These are phyloP conservation scores for Silene noctiflora DNA, from an alignment of 179 eudicot species.

Conservation along the genomic window DNA sequence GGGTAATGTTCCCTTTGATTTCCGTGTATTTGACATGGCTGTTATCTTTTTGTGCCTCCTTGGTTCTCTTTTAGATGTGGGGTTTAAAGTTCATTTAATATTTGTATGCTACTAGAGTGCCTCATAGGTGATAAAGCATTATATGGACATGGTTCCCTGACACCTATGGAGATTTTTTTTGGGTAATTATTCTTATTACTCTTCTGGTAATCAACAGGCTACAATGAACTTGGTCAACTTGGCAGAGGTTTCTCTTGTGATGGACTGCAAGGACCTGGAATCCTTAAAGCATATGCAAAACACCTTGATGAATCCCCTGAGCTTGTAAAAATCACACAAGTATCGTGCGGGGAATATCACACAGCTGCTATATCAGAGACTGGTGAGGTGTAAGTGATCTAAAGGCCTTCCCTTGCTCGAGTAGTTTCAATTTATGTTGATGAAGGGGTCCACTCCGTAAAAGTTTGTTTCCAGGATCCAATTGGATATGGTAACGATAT, in stretches of 20 bases:
- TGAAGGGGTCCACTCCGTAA: constrained; percentile 30
- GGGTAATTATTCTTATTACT: constrained; percentile 25
- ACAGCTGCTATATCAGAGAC: constrained; percentile 85
- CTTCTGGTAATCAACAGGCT: constrained; percentile 57
- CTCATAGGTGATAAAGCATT: neutral
- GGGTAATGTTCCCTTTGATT: constrained; percentile 49
- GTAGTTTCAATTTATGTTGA: neutral
- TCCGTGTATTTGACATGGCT: neutral
- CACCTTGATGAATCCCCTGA: constrained; percentile 95
- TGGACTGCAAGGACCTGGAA: constrained; percentile 90
- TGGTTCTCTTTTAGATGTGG: neutral
- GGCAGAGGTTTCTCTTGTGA: constrained; percentile 93
- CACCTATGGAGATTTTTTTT: neutral
- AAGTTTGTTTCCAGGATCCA: neutral
- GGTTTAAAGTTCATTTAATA: neutral
- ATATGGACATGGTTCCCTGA: neutral
- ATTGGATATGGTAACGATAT: neutral
- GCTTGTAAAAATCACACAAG: constrained; percentile 73
- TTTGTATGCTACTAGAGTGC: neutral
- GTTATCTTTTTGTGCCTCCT: neutral
- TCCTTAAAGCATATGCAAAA: constrained; percentile 68
- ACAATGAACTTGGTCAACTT: constrained; percentile 97
- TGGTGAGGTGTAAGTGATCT: constrained; percentile 93
- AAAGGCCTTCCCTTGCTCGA: constrained; percentile 30
- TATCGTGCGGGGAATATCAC: constrained; percentile 98